phyloP scores from a whole-genome alignment of 257 asterid genomes.

The Capsicum baccatum region DNA sequence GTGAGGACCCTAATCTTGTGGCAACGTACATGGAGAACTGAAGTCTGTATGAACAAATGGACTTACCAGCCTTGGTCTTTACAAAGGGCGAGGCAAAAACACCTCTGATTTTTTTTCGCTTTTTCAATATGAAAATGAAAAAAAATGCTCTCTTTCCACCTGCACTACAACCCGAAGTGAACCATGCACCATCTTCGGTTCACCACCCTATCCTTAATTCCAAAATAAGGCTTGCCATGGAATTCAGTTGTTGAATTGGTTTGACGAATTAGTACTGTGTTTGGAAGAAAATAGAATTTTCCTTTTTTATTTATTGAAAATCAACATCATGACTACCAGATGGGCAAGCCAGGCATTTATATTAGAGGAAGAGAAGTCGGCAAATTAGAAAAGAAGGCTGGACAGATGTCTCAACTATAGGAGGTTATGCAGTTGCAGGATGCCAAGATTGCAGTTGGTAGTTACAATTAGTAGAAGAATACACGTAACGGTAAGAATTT shows the following conservation, averaged over 20 bases:
- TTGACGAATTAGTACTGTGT: background rate
- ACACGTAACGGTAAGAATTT: background rate
- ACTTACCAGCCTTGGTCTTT: background rate
- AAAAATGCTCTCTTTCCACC: background rate
- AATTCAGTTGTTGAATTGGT: background rate
- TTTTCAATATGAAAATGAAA: background rate
- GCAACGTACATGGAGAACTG: background rate
- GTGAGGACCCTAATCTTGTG: background rate
- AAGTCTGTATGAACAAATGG: background rate
- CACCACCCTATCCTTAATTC: background rate
- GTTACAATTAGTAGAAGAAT: background rate
- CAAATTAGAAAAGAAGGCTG: conserved; percentile 5
- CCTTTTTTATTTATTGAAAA: background rate
- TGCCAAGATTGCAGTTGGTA: background rate
- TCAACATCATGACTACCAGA: background rate
- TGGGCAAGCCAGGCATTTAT: background rate
- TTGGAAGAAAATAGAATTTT: background rate
- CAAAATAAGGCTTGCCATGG: background rate
- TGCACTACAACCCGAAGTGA: background rate
- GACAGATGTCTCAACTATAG: conserved; percentile 1
- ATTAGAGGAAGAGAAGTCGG: background rate
- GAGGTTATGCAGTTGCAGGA: conserved; percentile 2
- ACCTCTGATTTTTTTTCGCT: background rate
- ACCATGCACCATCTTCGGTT: conserved; percentile 16
- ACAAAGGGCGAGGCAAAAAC: background rate